Conservation (phyloP, 495 filamentous ascomycete species). For the Hypoxylon lienhwacheense region DNA sequence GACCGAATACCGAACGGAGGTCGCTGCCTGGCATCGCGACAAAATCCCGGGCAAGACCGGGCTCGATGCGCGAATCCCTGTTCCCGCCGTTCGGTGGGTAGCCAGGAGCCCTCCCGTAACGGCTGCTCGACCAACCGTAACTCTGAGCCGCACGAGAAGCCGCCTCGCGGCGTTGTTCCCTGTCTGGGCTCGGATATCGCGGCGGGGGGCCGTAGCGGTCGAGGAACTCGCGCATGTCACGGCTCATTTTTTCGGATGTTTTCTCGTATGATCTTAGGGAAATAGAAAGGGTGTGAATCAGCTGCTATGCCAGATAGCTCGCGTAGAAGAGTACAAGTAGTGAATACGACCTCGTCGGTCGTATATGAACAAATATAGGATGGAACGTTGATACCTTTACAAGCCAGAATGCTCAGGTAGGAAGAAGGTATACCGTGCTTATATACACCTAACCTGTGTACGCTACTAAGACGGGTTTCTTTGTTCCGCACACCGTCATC, state of each 20-base stretch:
- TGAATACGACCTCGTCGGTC: not conserved
- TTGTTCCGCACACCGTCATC: no score
- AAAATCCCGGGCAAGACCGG: not conserved
- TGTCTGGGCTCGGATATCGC: not conserved
- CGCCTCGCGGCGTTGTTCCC: not conserved
- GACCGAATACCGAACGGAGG: slow-evolving; percentile 13
- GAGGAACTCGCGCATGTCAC: no score
- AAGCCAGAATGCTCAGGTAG: no score
- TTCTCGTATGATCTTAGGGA: not conserved
- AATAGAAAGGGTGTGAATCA: not conserved
- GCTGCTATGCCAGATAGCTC: slow-evolving; percentile 19
- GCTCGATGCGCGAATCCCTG: slow-evolving; percentile 22
- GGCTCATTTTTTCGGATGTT: no score
- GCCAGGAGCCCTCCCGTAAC: not conserved
- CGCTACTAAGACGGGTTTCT: no score
- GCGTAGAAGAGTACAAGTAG: not conserved
- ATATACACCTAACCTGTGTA: no score
- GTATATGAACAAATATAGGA: not conserved
- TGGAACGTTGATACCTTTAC: no score
- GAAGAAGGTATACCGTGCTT: no score
- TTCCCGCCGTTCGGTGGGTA: not conserved
- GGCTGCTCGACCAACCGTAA: slow-evolving; percentile 17
- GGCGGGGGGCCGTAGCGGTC: no score
- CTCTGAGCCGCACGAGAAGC: slow-evolving; percentile 7
- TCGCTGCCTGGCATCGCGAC: slow-evolving; percentile 18